Conservation (phyloP, 306 rosid species). For the Corylus heterophylla region DNA sequence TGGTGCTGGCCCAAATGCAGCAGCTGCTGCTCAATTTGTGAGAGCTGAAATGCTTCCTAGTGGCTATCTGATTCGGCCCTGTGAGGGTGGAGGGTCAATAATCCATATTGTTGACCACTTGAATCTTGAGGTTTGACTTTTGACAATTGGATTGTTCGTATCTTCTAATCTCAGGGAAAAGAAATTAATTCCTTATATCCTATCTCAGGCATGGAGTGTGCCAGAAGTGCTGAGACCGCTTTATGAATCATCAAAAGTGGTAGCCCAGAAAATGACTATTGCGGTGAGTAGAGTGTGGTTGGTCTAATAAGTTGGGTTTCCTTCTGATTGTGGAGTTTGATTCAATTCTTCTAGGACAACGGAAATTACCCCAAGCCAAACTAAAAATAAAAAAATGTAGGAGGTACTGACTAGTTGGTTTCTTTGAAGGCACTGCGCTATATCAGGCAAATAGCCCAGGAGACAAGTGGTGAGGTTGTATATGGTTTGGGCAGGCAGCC, state of each 20-base stretch:
- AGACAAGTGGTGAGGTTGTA: conserved; percentile 94
- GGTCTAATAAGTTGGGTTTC: neutral
- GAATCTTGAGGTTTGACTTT: conserved; percentile 76
- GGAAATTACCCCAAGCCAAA: neutral
- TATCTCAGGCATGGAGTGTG: conserved; percentile 85
- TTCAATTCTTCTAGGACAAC: neutral
- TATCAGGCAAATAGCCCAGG: conserved; percentile 93
- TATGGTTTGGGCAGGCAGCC: conserved; percentile 97
- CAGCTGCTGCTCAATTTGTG: conserved; percentile 78
- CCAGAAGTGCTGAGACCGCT: conserved; percentile 97
- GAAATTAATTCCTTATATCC: conserved; percentile 11
- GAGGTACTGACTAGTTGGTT: conserved; percentile 24
- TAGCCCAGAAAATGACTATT: conserved; percentile 91
- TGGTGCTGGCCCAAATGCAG: conserved; percentile 80
- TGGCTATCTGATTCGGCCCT: conserved; percentile 94
- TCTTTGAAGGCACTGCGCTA: conserved; percentile 76
- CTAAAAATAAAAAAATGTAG: neutral
- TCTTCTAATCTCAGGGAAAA: neutral
- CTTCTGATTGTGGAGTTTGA: conserved; percentile 6
- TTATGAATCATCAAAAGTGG: conserved; percentile 87
- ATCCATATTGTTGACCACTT: conserved; percentile 96
- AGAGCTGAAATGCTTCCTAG: conserved; percentile 90
- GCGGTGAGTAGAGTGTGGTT: conserved; percentile 56
- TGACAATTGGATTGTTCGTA: neutral
- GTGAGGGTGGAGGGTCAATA: conserved; percentile 98